These are phyloP conservation scores for Nitzschia inconspicua DNA, from an alignment of 108 stramenopile genomes.

Conservation along the genomic window DNA sequence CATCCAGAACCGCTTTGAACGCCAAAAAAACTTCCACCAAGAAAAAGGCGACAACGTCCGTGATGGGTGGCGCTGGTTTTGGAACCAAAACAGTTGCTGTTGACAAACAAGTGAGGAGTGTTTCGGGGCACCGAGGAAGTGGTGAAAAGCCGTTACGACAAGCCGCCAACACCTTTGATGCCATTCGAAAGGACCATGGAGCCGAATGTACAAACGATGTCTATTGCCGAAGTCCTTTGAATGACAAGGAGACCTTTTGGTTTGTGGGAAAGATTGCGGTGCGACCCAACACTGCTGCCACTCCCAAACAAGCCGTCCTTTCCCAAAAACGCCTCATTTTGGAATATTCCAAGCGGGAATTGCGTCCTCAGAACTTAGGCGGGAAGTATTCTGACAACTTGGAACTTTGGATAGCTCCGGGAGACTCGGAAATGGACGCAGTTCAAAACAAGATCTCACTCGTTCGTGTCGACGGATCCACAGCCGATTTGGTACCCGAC, in stretches of 20 bases:
- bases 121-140: slow-evolving; percentile 59
- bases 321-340: slow-evolving; percentile 80
- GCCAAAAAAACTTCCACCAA: neutral
- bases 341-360: slow-evolving; percentile 70
- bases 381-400: slow-evolving; percentile 50
- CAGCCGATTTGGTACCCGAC: slow-evolving; percentile 44
- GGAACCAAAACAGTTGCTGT: neutral
- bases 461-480: slow-evolving; percentile 47
- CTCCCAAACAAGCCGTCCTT: slow-evolving; percentile 44
- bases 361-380: slow-evolving; percentile 79
- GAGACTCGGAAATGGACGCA: slow-evolving; percentile 83
- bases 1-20: neutral
- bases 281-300: slow-evolving; percentile 13
- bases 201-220: slow-evolving; percentile 48
- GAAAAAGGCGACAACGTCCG: neutral
- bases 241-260: slow-evolving; percentile 62
- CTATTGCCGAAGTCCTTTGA: slow-evolving; percentile 64
- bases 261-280: slow-evolving; percentile 74
- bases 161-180: slow-evolving; percentile 78
- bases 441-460: slow-evolving; percentile 70
- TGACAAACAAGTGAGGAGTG: slow-evolving; percentile 30
- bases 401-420: slow-evolving; percentile 80
- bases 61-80: slow-evolving; percentile 3
- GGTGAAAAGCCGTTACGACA: slow-evolving; percentile 60
- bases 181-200: slow-evolving; percentile 54